phyloP scores from a whole-genome alignment of 2,329 filamentous ascomycete species.

The Amauroascus verrucosus region DNA sequence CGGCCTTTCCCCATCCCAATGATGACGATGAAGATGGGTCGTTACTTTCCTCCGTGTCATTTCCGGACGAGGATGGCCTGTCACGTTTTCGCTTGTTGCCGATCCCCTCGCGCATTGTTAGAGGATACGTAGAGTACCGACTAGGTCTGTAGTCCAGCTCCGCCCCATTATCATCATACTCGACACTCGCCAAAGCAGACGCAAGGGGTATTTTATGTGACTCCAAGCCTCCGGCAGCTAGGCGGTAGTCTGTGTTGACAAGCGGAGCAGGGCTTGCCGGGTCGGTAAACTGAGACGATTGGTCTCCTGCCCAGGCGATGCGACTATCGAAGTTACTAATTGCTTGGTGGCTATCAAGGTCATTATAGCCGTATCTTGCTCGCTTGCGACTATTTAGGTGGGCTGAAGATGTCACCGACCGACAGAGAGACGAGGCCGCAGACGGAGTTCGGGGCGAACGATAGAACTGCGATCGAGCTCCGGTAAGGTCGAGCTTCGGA shows the following conservation, averaged over 20 bases:
- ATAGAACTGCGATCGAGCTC: conserved; percentile 30
- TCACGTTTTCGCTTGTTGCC: conserved; percentile 13
- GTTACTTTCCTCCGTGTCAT: neutral
- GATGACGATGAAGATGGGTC: conserved; percentile 2
- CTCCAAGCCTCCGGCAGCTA: conserved; percentile 27
- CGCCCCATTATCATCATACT: conserved; percentile 20
- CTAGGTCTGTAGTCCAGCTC: conserved; percentile 36
- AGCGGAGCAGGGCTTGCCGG: conserved; percentile 29
- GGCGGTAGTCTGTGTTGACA: conserved; percentile 31
- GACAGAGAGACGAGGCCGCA: conserved; percentile 31
- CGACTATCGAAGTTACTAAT: conserved; percentile 6
- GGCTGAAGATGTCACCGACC: conserved; percentile 23
- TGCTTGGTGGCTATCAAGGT: neutral
- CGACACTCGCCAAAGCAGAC: conserved; percentile 7
- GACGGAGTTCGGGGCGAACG: conserved; percentile 28
- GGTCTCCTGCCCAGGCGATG: conserved; percentile 7
- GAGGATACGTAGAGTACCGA: conserved; percentile 25
- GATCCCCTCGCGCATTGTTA: neutral
- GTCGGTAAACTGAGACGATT: conserved; percentile 17
- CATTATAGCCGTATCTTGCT: conserved; percentile 14
- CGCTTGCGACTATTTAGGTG: conserved; percentile 15
- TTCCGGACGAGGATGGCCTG: conserved; percentile 7
- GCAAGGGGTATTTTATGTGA: conserved; percentile 22
- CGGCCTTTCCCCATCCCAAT: conserved; percentile 24
- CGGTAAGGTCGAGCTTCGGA: conserved; percentile 31